Base-by-base conservation (phyloP, 2,329 filamentous ascomycete species). In the Samsoniella hepiali region DNA sequence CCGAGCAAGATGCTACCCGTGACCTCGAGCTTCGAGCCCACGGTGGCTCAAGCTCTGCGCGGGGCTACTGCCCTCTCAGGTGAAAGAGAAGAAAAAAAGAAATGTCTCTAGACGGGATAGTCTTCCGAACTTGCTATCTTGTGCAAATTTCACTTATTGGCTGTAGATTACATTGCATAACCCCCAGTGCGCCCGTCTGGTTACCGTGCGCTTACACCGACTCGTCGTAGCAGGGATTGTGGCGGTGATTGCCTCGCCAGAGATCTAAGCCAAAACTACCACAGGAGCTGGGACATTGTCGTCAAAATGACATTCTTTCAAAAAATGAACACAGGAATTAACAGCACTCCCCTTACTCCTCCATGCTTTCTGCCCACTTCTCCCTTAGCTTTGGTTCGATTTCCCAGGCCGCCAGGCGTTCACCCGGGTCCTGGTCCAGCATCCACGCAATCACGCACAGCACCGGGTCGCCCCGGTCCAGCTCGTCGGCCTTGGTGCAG, bases 1-100 rank as follows among this genome's bases (percentile, higher is more conserved):
- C 59, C 59, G 59, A 62, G 59, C 50, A 55, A 17, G 22, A 42
- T 50, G 15, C 29, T 56, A 55, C 59, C 59, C 59, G 58, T 61
- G 58, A 61, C 59, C 51, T 22, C 32, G 32, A n/a, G 22, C 22
- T n/a, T 8, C 10, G 31, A 34, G 17, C 9, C 9, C 7, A 42
- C 17, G 31, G 11, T 10, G 42, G 13, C n/a, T 53, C 31, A n/a
- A 10, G 15, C 47, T 31, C 8, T 44, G 45, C 57, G 36, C 45
- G 45, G 47, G 57, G 36, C 57, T 32, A 32, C 57, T 22, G 22
- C 22, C 34, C 34, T 31, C 22, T 49, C 6, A 34, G 17, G 22
- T 31, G 22, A 31, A n/a, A 17, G 34, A 10, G 17, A 44, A n/a
- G 38, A 54, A 38, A 22, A 34, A 38, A 6, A 53, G 36, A 55